These are phyloP conservation scores for Trichoderma guizhouense DNA, from an alignment of 2,329 filamentous ascomycete species.

Conservation along the genomic window DNA sequence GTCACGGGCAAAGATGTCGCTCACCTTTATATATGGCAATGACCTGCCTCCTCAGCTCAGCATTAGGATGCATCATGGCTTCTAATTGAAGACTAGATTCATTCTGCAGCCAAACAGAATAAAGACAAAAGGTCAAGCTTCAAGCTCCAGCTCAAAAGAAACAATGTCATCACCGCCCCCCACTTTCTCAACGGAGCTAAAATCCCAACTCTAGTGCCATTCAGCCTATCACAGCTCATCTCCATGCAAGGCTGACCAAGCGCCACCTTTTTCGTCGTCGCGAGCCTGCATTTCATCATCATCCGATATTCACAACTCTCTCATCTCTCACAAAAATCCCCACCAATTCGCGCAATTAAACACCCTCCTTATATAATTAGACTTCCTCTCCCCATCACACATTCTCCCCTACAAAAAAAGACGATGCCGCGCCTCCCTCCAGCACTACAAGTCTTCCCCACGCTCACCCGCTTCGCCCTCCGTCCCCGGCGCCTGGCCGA, in stretches of 20 bases:
- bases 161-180: constrained; percentile 5
- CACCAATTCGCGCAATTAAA: neutral
- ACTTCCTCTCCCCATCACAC: neutral
- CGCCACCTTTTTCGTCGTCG: neutral
- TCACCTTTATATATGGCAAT: constrained; percentile 85
- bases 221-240: constrained; percentile 1
- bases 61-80: constrained; percentile 36
- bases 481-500: constrained; percentile 21
- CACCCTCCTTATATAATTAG: accelerated
- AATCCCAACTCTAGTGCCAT: neutral
- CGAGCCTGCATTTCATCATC: neutral
- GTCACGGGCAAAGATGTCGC: neutral
- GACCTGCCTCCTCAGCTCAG: constrained; percentile 69
- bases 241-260: constrained; percentile 7
- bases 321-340: no score
- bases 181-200: neutral
- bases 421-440: constrained; percentile 15
- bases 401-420: neutral
- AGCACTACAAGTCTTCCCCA: constrained; percentile 25
- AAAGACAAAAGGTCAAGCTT: neutral
- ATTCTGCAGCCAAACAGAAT: neutral
- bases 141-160: neutral
- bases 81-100: no score
- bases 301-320: neutral
- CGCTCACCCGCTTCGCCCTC: constrained; percentile 24